A percentile compares a stretch with the other conserved stretches of the same genome.
Evolutionary conservation across 352 stramenopile genomes (phyloP).

Genomic region (Globisporangium yorkense): DNA sequence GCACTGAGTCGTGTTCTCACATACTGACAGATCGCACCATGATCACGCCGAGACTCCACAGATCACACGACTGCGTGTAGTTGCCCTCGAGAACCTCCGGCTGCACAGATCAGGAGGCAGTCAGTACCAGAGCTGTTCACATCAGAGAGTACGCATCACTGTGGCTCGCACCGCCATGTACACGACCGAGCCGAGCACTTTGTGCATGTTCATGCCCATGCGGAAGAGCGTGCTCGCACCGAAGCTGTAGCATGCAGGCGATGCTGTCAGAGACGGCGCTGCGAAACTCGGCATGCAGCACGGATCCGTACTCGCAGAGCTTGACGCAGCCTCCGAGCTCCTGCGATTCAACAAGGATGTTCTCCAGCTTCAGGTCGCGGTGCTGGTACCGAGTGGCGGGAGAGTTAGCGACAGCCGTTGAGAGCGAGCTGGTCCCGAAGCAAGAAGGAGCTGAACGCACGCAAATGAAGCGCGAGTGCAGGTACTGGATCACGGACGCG

Average conservation of each 20-base stretch:
- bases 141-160: slow-evolving; percentile 3
- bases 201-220: slow-evolving; percentile 71
- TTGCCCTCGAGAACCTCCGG: slow-evolving; percentile 64
- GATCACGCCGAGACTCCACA: slow-evolving; percentile 80
- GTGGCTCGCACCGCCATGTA: slow-evolving; percentile 64
- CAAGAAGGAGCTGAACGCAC: slow-evolving; percentile 21
- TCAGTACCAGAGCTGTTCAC: background rate
- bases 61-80: slow-evolving; percentile 70
- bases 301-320: slow-evolving; percentile 63
- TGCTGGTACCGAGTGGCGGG: slow-evolving; percentile 27
- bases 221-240: slow-evolving; percentile 74
- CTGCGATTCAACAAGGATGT: slow-evolving; percentile 65
- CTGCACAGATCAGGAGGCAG: slow-evolving; percentile 11
- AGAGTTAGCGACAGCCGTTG: background rate
- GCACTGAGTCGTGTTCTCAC: background rate
- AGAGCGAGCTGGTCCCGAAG: background rate
- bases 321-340: slow-evolving; percentile 54
- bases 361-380: slow-evolving; percentile 77
- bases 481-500: slow-evolving; percentile 73
- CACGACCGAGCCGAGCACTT: slow-evolving; percentile 70
- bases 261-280: background rate
- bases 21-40: slow-evolving; percentile 36
- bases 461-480: slow-evolving; percentile 79
- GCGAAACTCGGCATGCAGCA: background rate
- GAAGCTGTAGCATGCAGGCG: slow-evolving; percentile 30